Evolutionary conservation across 495 filamentous ascomycete species (phyloP).

Genomic region (Tuber magnatum): DNA sequence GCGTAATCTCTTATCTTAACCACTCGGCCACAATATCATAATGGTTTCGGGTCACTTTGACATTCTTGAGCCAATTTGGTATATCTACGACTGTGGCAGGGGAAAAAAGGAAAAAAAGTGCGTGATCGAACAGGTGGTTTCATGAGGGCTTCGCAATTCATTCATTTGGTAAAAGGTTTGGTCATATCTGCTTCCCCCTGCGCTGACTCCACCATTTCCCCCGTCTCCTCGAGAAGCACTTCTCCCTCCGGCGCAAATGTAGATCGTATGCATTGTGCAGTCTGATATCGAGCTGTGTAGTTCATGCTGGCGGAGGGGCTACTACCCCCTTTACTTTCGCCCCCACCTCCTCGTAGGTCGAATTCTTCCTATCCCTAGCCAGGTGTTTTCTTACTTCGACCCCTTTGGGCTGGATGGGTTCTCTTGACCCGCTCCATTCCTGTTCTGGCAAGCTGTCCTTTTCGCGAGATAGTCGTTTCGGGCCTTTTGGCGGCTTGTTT

Average conservation of each 20-base stretch:
- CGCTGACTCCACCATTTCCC: neutral
- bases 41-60: neutral
- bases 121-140: neutral
- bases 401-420: slow-evolving; percentile 5
- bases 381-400: neutral
- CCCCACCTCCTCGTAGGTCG: neutral
- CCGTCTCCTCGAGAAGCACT: neutral
- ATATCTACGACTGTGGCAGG: neutral
- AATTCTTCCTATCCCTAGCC: neutral
- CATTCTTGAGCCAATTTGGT: neutral
- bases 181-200: neutral
- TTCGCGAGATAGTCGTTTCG: neutral
- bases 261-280: neutral
- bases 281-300: neutral
- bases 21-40: slow-evolving; percentile 19
- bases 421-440: slow-evolving; percentile 4
- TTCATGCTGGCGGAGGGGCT: neutral
- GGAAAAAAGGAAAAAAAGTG: neutral
- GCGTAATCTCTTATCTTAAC: slow-evolving; percentile 19
- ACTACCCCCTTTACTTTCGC: neutral
- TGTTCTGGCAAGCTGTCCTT: neutral
- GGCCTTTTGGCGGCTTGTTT: neutral
- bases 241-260: neutral
- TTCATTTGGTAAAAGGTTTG: neutral
- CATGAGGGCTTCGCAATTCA: neutral